A percentile compares a stretch with the other conserved stretches of the same genome.
These are phyloP conservation scores for Fusarium longipes DNA, from an alignment of 2,329 filamentous ascomycete genomes.

Conservation along the genomic window DNA sequence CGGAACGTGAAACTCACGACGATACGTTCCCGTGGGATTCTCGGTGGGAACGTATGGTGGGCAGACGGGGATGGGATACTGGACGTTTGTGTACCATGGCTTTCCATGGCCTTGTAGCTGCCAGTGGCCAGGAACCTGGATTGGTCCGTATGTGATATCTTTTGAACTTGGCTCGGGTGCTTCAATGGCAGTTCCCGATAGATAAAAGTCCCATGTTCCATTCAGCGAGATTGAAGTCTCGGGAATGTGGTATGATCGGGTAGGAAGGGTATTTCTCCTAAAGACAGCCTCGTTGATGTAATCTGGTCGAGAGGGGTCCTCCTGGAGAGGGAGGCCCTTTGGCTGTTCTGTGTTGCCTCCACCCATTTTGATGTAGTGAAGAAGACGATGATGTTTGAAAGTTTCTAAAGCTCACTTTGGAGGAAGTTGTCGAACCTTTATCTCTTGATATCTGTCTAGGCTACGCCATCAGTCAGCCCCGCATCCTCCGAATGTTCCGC, in stretches of 20 bases:
- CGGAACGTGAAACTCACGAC: slow-evolving; percentile 66
- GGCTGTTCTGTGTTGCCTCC: slow-evolving; percentile 21
- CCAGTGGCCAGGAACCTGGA: slow-evolving; percentile 74
- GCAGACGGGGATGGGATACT: slow-evolving; percentile 73
- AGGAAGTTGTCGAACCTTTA: slow-evolving; percentile 25
- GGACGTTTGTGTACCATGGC: slow-evolving; percentile 76
- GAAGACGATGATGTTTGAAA: not conserved
- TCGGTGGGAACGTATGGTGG: slow-evolving; percentile 71
- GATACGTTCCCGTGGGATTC: slow-evolving; percentile 74
- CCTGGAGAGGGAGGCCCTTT: slow-evolving; percentile 49
- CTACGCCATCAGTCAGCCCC: slow-evolving; percentile 14
- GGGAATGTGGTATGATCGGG: slow-evolving; percentile 65
- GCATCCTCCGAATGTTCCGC: slow-evolving; percentile 13
- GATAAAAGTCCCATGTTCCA: slow-evolving; percentile 68
- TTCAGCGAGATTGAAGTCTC: slow-evolving; percentile 63
- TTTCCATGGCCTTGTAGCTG: slow-evolving; percentile 74
- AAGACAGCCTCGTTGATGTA: slow-evolving; percentile 64
- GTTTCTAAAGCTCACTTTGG: not conserved
- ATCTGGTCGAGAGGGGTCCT: slow-evolving; percentile 56
- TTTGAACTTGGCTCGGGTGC: slow-evolving; percentile 57
- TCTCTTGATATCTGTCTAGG: slow-evolving; percentile 4
- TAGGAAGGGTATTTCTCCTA: slow-evolving; percentile 63
- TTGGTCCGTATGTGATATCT: slow-evolving; percentile 62
- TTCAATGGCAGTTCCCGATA: slow-evolving; percentile 58
- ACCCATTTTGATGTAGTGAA: slow-evolving; percentile 32